phyloP scores from a whole-genome alignment of 2,329 filamentous ascomycete genomes.

The Decorospora gaudefroyi region DNA sequence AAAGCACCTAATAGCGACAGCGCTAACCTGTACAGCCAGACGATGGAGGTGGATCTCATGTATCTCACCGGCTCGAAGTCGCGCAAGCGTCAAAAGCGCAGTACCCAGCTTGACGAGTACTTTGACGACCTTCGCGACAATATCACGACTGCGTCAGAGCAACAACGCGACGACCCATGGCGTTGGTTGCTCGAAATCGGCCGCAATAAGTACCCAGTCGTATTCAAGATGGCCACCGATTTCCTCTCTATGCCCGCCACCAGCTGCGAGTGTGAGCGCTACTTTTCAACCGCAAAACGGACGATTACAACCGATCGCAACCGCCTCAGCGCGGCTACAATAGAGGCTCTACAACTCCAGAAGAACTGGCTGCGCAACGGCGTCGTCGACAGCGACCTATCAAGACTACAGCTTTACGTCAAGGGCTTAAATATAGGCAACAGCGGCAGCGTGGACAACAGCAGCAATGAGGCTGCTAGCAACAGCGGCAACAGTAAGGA shows the following conservation, averaged over 20 bases:
- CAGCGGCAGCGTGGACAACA: background rate
- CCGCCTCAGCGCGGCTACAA: constrained; percentile 1
- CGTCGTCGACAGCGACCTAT: background rate
- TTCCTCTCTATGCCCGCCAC: constrained; percentile 13
- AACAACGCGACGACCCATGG: background rate
- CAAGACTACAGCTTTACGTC: constrained; percentile 1
- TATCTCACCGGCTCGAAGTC: background rate
- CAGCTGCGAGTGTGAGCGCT: constrained; percentile 12
- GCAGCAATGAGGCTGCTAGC: constrained; percentile 1
- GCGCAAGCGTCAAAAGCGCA: constrained; percentile 9
- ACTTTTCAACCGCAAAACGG: constrained; percentile 8
- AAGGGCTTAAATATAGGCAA: background rate
- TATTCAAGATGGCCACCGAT: constrained; percentile 15
- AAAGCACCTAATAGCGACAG: too few relatives aligned
- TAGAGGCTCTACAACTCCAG: constrained; percentile 1
- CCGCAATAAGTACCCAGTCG: constrained; percentile 4
- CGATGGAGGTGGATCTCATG: constrained; percentile 6
- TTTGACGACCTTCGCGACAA: constrained; percentile 6
- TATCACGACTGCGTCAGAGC: background rate
- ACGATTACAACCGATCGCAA: constrained; percentile 12
- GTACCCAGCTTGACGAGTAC: constrained; percentile 8
- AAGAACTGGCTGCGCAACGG: constrained; percentile 4
- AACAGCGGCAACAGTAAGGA: background rate
- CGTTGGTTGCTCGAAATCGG: constrained; percentile 10
- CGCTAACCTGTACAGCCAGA: constrained; percentile 3